These are phyloP conservation scores for Dipodascopsis tothii DNA, from an alignment of 805 yeast genomes.

Conservation along the genomic window DNA sequence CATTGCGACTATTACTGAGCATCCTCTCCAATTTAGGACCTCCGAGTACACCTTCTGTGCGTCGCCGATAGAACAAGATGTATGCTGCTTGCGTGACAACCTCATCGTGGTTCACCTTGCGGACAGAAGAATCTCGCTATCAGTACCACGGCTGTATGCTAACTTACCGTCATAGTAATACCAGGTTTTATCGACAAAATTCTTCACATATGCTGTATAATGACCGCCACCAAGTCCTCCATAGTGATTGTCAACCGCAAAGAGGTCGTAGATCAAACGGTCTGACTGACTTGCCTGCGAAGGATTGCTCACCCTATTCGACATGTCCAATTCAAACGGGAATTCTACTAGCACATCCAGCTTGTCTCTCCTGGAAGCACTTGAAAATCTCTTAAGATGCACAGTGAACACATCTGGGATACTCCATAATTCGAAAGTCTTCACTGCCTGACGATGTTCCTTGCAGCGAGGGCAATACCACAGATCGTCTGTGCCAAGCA, in stretches of 20 bases:
- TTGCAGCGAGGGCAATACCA: constrained; percentile 93
- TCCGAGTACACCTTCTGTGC: constrained; percentile 26
- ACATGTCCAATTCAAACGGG: constrained; percentile 75
- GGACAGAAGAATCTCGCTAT: constrained; percentile 51
- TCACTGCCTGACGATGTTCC: constrained; percentile 83
- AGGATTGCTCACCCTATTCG: constrained; percentile 44
- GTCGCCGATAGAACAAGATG: constrained; percentile 68
- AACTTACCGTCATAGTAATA: constrained; percentile 67
- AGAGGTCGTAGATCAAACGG: constrained; percentile 61
- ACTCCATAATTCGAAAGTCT: constrained; percentile 86
- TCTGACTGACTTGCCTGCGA: constrained; percentile 19
- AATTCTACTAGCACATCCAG: constrained; percentile 78
- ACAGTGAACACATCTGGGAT: constrained; percentile 85
- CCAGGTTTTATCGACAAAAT: constrained; percentile 72
- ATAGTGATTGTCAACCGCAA: constrained; percentile 90
- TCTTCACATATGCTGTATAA: constrained; percentile 83
- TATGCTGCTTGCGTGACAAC: constrained; percentile 72
- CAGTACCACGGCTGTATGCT: neutral
- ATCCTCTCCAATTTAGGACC: constrained; percentile 19
- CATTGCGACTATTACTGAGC: too few species aligned
- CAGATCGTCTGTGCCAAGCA: constrained; percentile 76
- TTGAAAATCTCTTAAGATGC: constrained; percentile 81
- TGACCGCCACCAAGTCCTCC: constrained; percentile 98
- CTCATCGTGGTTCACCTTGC: constrained; percentile 50
- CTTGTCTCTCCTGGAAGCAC: constrained; percentile 69